phyloP scores from a whole-genome alignment of 108 stramenopile species.

The Fragilaria radians region DNA sequence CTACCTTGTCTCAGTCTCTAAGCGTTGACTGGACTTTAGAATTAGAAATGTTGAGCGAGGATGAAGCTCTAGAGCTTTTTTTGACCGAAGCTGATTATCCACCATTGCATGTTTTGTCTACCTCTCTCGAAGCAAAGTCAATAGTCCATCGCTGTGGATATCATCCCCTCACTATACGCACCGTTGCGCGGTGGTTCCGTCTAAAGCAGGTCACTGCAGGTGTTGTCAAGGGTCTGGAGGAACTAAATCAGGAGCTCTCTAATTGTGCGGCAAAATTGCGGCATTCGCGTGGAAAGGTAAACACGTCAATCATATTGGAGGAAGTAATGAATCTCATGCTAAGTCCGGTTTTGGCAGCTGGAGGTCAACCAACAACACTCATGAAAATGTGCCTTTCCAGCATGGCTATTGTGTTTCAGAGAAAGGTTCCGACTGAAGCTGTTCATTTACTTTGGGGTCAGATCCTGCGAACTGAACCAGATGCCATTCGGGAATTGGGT shows the following conservation, averaged over 20 bases:
- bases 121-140: slow-evolving; percentile 15
- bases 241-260: slow-evolving; percentile 22
- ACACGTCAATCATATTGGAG: too few species aligned
- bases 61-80: slow-evolving; percentile 45
- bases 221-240: slow-evolving; percentile 40
- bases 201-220: slow-evolving; percentile 50
- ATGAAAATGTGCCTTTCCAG: slow-evolving; percentile 27
- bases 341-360: slow-evolving; percentile 9
- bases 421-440: slow-evolving; percentile 19
- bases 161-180: slow-evolving; percentile 35
- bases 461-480: slow-evolving; percentile 12
- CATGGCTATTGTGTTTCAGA: slow-evolving; percentile 22
- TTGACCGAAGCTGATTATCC: slow-evolving; percentile 33
- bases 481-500: slow-evolving; percentile 15
- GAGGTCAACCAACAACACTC: slow-evolving; percentile 9
- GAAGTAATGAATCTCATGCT: slow-evolving; percentile 27
- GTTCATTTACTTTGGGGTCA: slow-evolving; percentile 28
- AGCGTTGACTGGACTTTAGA: slow-evolving; percentile 22
- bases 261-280: slow-evolving; percentile 3
- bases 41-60: slow-evolving; percentile 26
- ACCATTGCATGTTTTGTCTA: slow-evolving; percentile 17
- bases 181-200: slow-evolving; percentile 43
- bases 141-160: slow-evolving; percentile 16
- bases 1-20: slow-evolving; percentile 10
- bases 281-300: slow-evolving; percentile 6